A percentile compares a stretch with the other conserved stretches of the same genome.
Evolutionary conservation across 2,329 filamentous ascomycete species (phyloP).

Genomic region (Aspergillus felis): DNA sequence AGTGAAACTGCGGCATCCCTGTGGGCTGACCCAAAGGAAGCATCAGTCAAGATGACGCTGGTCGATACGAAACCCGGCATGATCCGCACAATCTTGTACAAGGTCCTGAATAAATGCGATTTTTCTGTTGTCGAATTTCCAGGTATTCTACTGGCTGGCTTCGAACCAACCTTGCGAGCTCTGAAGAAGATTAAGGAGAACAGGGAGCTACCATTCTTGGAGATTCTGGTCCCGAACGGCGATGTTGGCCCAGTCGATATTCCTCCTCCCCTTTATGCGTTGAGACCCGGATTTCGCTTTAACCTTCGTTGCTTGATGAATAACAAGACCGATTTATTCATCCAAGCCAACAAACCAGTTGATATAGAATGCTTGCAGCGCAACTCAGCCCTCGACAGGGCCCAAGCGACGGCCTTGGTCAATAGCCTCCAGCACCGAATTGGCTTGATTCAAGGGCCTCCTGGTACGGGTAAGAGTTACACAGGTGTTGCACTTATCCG

Average conservation of each 20-base stretch:
- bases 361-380: constrained; percentile 7
- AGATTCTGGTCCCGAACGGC: constrained; percentile 33
- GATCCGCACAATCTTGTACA: neutral
- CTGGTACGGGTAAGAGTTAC: constrained; percentile 23
- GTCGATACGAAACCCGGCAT: neutral
- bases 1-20: neutral
- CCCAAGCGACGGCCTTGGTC: constrained; percentile 13
- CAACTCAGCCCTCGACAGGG: constrained; percentile 12
- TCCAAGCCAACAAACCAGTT: constrained; percentile 6
- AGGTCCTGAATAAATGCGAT: neutral
- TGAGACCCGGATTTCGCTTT: constrained; percentile 47
- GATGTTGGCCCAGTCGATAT: constrained; percentile 22
- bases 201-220: constrained; percentile 46
- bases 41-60: neutral
- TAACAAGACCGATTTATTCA: constrained; percentile 10
- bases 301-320: constrained; percentile 16
- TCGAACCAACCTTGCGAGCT: constrained; percentile 52
- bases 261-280: constrained; percentile 50
- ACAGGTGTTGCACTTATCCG: constrained; percentile 22
- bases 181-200: constrained; percentile 50
- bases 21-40: neutral
- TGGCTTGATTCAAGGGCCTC: constrained; percentile 22
- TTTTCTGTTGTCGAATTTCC: constrained; percentile 54
- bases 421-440: constrained; percentile 9
- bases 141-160: constrained; percentile 54